These are phyloP conservation scores for Aphanomyces astaci DNA, from an alignment of 352 stramenopile genomes.

Conservation along the genomic window DNA sequence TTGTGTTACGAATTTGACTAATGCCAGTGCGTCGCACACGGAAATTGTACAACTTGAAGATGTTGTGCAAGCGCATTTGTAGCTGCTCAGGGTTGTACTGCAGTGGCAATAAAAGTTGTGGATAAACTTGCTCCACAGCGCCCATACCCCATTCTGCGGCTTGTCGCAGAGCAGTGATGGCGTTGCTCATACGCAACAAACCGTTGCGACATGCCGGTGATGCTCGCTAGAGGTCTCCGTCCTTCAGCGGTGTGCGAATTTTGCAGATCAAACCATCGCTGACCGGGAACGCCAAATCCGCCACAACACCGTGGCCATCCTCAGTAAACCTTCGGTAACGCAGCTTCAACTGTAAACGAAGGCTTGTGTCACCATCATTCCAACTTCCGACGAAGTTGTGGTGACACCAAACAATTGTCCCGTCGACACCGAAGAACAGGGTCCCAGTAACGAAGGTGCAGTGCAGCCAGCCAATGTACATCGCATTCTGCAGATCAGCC, in stretches of 20 bases:
- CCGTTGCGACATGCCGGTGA: background rate
- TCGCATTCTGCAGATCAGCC: constrained; percentile 11
- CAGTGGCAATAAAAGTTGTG: background rate
- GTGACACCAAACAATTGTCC: too few species aligned
- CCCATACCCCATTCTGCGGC: background rate
- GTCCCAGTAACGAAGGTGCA: constrained; percentile 21
- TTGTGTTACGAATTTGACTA: constrained; percentile 10
- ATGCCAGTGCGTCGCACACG: too few species aligned
- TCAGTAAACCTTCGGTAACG: background rate
- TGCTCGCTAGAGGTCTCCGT: background rate
- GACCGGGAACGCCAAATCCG: background rate
- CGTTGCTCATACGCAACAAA: background rate
- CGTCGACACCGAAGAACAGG: constrained; percentile 17
- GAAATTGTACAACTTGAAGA: constrained; percentile 1
- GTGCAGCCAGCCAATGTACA: constrained; percentile 25
- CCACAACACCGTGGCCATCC: background rate
- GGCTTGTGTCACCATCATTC: constrained; percentile 18
- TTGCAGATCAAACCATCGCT: background rate
- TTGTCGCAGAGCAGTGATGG: background rate
- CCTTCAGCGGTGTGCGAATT: background rate
- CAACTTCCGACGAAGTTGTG: constrained; percentile 24
- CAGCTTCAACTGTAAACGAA: background rate
- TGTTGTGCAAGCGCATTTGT: background rate
- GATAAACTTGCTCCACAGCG: background rate
- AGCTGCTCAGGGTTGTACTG: background rate